These are phyloP conservation scores for Inga leiocalycina DNA, from an alignment of 306 rosid species.

Conservation along the genomic window DNA sequence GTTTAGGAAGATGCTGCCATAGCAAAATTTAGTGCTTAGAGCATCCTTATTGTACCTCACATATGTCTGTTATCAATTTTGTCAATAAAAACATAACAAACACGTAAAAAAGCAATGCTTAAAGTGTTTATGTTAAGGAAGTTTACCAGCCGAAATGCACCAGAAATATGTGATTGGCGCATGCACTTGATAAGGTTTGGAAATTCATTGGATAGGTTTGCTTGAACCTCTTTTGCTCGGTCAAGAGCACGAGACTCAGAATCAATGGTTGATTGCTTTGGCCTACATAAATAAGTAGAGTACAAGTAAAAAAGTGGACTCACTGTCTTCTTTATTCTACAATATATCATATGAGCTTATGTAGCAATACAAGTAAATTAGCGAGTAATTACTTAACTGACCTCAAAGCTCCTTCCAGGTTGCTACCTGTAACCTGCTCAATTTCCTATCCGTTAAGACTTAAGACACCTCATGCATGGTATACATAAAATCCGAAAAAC, in stretches of 20 bases:
- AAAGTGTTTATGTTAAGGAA: background rate
- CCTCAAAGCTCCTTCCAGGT: conserved; percentile 25
- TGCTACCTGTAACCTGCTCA: conserved; percentile 22
- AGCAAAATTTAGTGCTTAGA: background rate
- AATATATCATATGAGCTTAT: background rate
- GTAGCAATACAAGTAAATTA: background rate
- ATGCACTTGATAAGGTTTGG: conserved; percentile 48
- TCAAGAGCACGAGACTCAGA: conserved; percentile 19
- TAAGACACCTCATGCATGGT: too few relatives aligned
- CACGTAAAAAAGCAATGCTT: background rate
- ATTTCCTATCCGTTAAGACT: background rate
- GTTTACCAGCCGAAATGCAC: conserved; percentile 64
- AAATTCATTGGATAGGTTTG: conserved; percentile 36
- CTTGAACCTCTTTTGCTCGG: conserved; percentile 47
- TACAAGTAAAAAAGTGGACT: conserved; percentile 3
- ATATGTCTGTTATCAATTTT: background rate
- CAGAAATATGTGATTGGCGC: conserved; percentile 54
- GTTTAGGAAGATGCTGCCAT: conserved; percentile 54
- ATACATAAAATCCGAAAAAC: background rate
- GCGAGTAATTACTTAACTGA: conserved; percentile 17
- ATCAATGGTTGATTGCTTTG: conserved; percentile 29
- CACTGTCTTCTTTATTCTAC: too few relatives aligned
- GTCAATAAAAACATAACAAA: background rate
- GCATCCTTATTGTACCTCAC: too few relatives aligned
- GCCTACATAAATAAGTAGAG: background rate